Evolutionary conservation across 2,329 filamentous ascomycete genomes (phyloP), one percentile per base, ranked within the genome.

Genomic region (Neofusicoccum cordaticola): DNA sequence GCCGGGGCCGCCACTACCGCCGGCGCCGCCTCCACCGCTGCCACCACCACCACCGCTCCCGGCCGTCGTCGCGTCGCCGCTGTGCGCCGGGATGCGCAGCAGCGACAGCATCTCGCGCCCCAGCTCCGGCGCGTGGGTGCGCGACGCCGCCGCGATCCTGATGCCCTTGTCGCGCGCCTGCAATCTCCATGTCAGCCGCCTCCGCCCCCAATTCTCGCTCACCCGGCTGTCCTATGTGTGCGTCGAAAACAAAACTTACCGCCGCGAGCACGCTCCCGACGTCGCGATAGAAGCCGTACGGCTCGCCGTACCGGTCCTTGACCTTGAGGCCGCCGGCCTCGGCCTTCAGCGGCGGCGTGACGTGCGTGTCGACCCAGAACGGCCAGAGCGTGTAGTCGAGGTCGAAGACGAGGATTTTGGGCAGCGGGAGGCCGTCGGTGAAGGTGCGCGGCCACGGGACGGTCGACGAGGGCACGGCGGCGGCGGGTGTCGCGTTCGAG

Each of bases 381-480:
- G 93, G 93, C 95, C 94, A 98, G n/a, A 98, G 84, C 0, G 95
- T 98, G 83, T 97, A 98, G 83, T 98, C 94, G 67, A 98, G 87
- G 77, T 98, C 95, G 80, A 98, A 97, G 68, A 95, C 91, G 71
- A 98, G 85, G 69, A 97, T 84, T 67, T 89, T 88, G 0, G 93
- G 93, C 1, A 97, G 85, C 0, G 92, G 91, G 0, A 88, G 85
- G 47, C 86, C 84, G 69, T 89, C 87, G 66, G 79, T 86, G 77
- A 89, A 87, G 12, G 85, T 88, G 15, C 80, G 75, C 3, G 85
- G 85, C 67, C 79, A 75, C 41, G 72, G 69, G 4, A 76, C 72
- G 22, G 73, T 72, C 22, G 74, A 68, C 9, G 79, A 71, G 2
- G 77, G 74, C 4, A 73, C 72, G 7, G 75, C 75, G 2, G 77